Base-by-base conservation (phyloP, 2,329 filamentous ascomycete species). In the Paecilomyces niveus region DNA sequence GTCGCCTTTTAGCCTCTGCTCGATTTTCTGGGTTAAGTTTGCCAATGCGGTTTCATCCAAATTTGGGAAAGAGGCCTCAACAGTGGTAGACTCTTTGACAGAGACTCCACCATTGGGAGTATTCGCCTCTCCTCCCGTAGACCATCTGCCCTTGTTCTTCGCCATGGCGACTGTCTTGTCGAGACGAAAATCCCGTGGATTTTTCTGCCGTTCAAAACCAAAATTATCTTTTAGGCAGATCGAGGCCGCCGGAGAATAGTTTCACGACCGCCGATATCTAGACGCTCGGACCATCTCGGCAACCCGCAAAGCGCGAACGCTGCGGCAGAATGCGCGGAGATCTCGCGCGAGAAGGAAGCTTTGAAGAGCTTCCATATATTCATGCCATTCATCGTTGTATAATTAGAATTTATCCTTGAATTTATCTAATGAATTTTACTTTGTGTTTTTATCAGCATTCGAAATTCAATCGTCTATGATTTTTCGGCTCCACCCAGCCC, bases 21-120 rank as follows among this genome's bases (percentile, higher is more conserved):
- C 73, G 58, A 77, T 74, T 64, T 72, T 73, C 61, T 74, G 69
- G 61, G 74, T 74, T 57, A 77, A 67, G 56, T 71, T 74, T 53
- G 73, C 73, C 58, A 77, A 74, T 54, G 73, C 73, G 58, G 69
- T 66, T 57, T 72, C 72, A 55, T 75, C 72, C 18, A 76, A 60
- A 53, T 73, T 65, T 26, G 74, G 70, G 51, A 72, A 29, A 49
- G 63, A 64, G 45, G 52, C 58, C 24, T 54, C 58, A 15, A 64
- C 24, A 51, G 65, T 65, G 54, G 65, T 53, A n/a, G 61, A 61
- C 22, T 64, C 62, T 35, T 65, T 65, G 52, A 61, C 39, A 13
- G 62, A 39, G 51, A 57, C 63, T 13, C 59, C 57, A 21, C 57
- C 62, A 35, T 67, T 63, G 3, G 61, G 51, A 22, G 59, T 49